phyloP scores from a whole-genome alignment of 768 basidiomycete genomes.

The Amanita molliuscula region DNA sequence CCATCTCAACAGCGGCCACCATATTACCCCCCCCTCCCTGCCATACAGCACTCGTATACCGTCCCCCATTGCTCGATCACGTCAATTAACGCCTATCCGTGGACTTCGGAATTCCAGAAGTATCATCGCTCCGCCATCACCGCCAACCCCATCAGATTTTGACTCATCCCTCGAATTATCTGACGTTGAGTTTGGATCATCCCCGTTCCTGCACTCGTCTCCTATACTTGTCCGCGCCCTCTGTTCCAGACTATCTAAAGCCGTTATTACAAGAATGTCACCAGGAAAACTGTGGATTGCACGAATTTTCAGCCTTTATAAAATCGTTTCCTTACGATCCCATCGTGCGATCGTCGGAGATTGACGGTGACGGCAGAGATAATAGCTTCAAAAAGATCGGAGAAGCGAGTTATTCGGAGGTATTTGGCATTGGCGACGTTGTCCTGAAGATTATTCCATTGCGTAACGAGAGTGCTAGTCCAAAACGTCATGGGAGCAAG shows the following conservation, averaged over 20 bases:
- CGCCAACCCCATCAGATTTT: slow-evolving; percentile 41
- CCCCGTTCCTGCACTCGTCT: slow-evolving; percentile 12
- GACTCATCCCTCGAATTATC: slow-evolving; percentile 45
- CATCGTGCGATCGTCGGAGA: slow-evolving; percentile 31
- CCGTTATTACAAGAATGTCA: slow-evolving; percentile 65
- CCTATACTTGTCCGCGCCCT: slow-evolving; percentile 15
- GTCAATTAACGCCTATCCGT: slow-evolving; percentile 63
- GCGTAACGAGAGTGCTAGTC: slow-evolving; percentile 32
- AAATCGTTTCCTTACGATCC: slow-evolving; percentile 70
- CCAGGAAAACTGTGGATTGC: slow-evolving; percentile 47
- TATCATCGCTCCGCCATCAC: slow-evolving; percentile 34
- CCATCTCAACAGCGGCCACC: neutral
- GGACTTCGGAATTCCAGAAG: slow-evolving; percentile 22
- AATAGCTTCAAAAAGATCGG: slow-evolving; percentile 74
- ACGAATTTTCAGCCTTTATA: slow-evolving; percentile 79
- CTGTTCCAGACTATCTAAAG: slow-evolving; percentile 42
- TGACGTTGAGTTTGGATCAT: slow-evolving; percentile 26
- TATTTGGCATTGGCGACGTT: slow-evolving; percentile 81
- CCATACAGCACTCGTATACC: slow-evolving; percentile 3
- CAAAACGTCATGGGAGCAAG: slow-evolving; percentile 4
- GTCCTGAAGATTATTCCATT: slow-evolving; percentile 89
- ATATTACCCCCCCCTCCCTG: neutral
- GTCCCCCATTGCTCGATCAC: slow-evolving; percentile 32
- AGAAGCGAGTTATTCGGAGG: slow-evolving; percentile 95
- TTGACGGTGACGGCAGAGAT: slow-evolving; percentile 8